phyloP scores from a whole-genome alignment of 1,139 yeast genomes.

The Debaryomyces sp. region DNA sequence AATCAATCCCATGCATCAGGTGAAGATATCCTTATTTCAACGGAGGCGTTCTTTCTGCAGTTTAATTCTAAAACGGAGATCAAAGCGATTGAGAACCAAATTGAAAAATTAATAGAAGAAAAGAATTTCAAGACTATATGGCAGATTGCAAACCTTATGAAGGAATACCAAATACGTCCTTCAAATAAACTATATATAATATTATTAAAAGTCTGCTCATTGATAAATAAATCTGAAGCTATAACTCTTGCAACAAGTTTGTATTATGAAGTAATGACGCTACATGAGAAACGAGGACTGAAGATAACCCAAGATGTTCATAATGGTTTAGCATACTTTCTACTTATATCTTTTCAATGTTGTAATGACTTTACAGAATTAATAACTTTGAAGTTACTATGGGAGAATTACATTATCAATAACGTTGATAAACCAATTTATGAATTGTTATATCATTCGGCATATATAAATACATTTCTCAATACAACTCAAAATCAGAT shows the following conservation, averaged over 20 bases:
- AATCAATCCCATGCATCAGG: neutral
- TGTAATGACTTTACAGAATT: conserved; percentile 21
- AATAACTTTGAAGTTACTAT: conserved; percentile 21
- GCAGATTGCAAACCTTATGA: conserved; percentile 5
- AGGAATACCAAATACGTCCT: neutral
- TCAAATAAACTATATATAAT: conserved; percentile 7
- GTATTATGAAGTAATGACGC: conserved; percentile 16
- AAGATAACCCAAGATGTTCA: conserved; percentile 14
- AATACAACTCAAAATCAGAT: conserved; percentile 26
- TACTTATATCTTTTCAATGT: conserved; percentile 13
- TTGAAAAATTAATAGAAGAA: neutral
- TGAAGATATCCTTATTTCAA: neutral
- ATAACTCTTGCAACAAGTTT: conserved; percentile 12
- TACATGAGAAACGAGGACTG: conserved; percentile 12
- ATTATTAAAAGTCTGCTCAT: conserved; percentile 7
- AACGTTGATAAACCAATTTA: conserved; percentile 9
- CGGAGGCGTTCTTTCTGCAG: neutral
- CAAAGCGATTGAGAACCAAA: conserved; percentile 1
- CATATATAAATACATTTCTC: conserved; percentile 26
- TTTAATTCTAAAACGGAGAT: neutral
- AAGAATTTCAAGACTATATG: conserved; percentile 6
- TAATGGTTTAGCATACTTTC: conserved; percentile 10
- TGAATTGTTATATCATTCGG: conserved; percentile 24
- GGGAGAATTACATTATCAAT: conserved; percentile 19
- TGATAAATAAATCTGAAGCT: conserved; percentile 4